These are phyloP conservation scores for Penicillium robsamsonii DNA, from an alignment of 495 filamentous ascomycete genomes.

Conservation along the genomic window DNA sequence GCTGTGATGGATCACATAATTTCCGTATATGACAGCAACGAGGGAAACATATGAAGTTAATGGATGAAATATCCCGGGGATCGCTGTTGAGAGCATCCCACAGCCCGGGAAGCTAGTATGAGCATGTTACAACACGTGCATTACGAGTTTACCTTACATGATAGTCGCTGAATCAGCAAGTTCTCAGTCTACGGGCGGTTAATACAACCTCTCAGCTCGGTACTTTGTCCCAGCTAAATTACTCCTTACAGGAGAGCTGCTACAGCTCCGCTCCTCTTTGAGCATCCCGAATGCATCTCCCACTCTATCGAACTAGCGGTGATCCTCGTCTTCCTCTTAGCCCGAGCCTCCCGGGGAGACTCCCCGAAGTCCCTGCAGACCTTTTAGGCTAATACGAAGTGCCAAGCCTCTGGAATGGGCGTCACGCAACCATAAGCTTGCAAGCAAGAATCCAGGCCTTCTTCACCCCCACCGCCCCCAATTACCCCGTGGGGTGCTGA, in stretches of 20 bases:
- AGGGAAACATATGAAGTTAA: neutral
- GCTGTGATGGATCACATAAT: neutral
- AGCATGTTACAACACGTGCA: too few relatives aligned
- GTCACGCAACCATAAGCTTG: neutral
- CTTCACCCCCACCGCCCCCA: neutral
- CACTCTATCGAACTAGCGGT: slow-evolving; percentile 1
- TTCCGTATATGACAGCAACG: neutral
- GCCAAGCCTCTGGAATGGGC: slow-evolving; percentile 8
- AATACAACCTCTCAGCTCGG: neutral
- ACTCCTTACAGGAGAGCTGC: slow-evolving; percentile 5
- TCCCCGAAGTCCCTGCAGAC: slow-evolving; percentile 16
- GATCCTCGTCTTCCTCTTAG: slow-evolving; percentile 7
- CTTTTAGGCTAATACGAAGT: slow-evolving; percentile 4
- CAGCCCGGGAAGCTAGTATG: neutral
- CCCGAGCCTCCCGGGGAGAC: slow-evolving; percentile 16
- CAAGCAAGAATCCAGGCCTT: neutral
- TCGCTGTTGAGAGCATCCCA: neutral
- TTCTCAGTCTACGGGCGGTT: neutral
- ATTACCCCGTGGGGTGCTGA: slow-evolving; percentile 12
- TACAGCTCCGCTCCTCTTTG: slow-evolving; percentile 9
- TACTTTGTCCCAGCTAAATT: slow-evolving; percentile 1
- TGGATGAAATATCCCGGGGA: neutral
- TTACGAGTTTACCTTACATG: too few relatives aligned
- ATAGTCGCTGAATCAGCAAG: neutral
- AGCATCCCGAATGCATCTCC: neutral